A percentile compares a stretch with the other conserved stretches of the same genome.
phyloP scores from a whole-genome alignment of 768 basidiomycete genomes.

The Lepiota brunneoincarnata region DNA sequence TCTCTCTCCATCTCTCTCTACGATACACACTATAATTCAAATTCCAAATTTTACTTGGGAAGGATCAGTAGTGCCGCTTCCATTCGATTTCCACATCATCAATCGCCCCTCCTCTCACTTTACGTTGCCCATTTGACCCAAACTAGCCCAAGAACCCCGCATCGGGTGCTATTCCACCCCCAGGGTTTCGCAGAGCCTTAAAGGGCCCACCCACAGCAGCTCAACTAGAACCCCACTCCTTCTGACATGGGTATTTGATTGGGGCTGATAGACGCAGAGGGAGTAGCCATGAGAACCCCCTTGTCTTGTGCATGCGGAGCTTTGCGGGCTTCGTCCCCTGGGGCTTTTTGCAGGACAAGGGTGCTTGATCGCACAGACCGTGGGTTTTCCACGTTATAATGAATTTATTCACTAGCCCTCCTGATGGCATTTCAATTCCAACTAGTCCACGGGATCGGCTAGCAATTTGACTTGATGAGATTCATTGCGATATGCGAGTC shows the following conservation, averaged over 20 bases:
- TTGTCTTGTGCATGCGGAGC: neutral
- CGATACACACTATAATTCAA: neutral
- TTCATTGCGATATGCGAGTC: neutral
- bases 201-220: conserved; percentile 10
- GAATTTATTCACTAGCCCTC: neutral
- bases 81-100: conserved; percentile 1
- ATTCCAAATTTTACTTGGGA: neutral
- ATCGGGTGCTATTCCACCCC: conserved; percentile 19
- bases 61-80: conserved; percentile 11
- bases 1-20: too few species aligned
- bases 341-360: neutral
- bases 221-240: conserved; percentile 14
- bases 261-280: conserved; percentile 12
- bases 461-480: too few species aligned
- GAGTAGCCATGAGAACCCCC: conserved; percentile 12
- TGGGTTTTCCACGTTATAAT: conserved; percentile 10
- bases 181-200: conserved; percentile 17
- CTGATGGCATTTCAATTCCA: neutral
- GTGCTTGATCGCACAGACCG: neutral
- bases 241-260: conserved; percentile 31
- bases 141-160: conserved; percentile 16
- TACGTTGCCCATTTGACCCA: conserved; percentile 14
- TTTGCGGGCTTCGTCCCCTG: conserved; percentile 3
- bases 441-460: too few species aligned
- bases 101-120: neutral